Conservation (phyloP, 2,329 filamentous ascomycete species). For the Sclerotinia borealis region DNA sequence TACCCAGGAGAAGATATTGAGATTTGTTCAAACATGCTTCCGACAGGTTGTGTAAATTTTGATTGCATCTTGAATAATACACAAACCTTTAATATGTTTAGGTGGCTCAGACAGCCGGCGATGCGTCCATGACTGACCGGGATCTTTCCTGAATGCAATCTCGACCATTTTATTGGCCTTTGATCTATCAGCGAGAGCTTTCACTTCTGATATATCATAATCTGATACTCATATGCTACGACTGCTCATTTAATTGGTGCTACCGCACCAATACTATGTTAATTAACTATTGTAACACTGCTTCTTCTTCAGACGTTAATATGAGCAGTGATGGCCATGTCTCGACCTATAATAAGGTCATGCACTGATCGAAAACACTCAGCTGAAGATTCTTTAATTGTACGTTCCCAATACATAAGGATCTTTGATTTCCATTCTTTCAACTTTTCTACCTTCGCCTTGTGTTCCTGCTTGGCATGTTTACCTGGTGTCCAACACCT, state of each 20-base stretch:
- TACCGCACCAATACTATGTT: neutral
- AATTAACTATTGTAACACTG: neutral
- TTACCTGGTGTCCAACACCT: neutral
- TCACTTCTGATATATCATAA: constrained; percentile 8
- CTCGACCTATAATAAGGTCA: neutral
- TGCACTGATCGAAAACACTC: neutral
- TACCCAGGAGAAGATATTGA: neutral
- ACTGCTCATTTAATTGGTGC: neutral
- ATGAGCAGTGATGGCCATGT: neutral
- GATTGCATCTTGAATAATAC: neutral
- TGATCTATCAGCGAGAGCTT: neutral
- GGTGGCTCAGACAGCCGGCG: neutral
- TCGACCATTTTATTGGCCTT: neutral
- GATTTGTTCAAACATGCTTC: neutral
- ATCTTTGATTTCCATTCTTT: neutral
- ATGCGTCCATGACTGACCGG: neutral
- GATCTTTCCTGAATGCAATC: neutral
- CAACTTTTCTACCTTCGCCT: neutral
- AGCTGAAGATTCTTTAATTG: neutral
- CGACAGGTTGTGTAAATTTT: neutral
- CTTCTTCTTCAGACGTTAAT: neutral
- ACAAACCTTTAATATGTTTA: no score
- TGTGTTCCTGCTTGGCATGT: neutral
- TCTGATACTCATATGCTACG: neutral
- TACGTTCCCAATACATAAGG: neutral